Conservation (phyloP, 345 rosid genomes). For the Linum trigynum region DNA sequence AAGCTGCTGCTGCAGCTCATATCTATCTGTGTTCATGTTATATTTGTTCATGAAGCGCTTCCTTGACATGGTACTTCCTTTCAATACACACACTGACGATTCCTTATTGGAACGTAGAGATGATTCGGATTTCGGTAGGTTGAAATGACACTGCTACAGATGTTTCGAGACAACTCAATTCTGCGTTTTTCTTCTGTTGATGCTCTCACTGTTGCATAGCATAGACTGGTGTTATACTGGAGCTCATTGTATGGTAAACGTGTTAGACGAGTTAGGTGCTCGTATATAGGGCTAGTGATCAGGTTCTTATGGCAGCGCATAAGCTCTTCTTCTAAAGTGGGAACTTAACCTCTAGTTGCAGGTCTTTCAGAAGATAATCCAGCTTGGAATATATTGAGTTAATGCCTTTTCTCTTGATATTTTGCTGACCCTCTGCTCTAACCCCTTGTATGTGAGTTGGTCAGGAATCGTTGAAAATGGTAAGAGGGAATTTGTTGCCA, state of each 20-base stretch:
- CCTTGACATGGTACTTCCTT: not conserved
- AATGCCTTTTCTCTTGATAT: not conserved
- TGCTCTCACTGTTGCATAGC: too few relatives aligned
- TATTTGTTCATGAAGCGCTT: not conserved
- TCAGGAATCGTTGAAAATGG: not conserved
- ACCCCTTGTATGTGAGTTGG: not conserved
- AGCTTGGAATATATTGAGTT: not conserved
- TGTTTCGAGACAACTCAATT: too few relatives aligned
- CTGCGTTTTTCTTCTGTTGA: too few relatives aligned
- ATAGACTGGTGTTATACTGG: too few relatives aligned
- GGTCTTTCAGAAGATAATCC: not conserved
- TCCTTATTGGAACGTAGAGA: not conserved
- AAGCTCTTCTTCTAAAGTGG: not conserved
- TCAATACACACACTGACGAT: not conserved
- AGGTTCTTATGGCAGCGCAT: not conserved
- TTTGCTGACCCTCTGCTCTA: not conserved
- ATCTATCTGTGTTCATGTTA: too few relatives aligned
- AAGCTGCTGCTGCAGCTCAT: not conserved
- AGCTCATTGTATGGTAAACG: too few relatives aligned
- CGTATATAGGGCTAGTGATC: not conserved
- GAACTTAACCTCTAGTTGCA: not conserved
- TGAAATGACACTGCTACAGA: too few relatives aligned
- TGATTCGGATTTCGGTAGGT: too few relatives aligned
- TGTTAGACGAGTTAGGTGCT: too few relatives aligned
- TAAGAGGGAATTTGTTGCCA: not conserved